Percentiles rank a stretch among this genome's conserved stretches.
These are phyloP conservation scores for Penicillium pancosmium DNA, from an alignment of 495 filamentous ascomycete species.

Conservation along the genomic window DNA sequence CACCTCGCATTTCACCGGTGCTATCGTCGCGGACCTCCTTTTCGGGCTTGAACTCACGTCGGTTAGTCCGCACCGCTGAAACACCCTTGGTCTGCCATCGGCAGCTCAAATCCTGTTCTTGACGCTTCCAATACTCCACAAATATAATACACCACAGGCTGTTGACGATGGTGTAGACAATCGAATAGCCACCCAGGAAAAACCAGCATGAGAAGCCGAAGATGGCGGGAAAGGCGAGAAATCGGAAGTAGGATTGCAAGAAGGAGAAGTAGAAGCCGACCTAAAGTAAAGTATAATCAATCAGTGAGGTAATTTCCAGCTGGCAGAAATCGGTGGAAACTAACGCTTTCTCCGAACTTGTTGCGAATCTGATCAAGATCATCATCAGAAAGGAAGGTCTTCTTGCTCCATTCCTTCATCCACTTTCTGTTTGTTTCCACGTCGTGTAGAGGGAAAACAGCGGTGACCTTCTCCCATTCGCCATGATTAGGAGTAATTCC, in stretches of 20 bases:
- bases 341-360: slow-evolving; percentile 83
- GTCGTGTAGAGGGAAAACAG: slow-evolving; percentile 88
- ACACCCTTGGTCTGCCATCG: slow-evolving; percentile 92
- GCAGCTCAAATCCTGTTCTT: slow-evolving; percentile 87
- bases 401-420: slow-evolving; percentile 85
- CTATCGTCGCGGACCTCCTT: slow-evolving; percentile 73
- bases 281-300: slow-evolving; percentile 27
- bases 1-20: slow-evolving; percentile 78
- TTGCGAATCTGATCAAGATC: slow-evolving; percentile 87
- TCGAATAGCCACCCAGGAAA: slow-evolving; percentile 80
- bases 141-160: slow-evolving; percentile 88
- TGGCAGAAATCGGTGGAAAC: too few relatives aligned
- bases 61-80: slow-evolving; percentile 74
- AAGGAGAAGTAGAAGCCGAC: slow-evolving; percentile 97
- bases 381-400: slow-evolving; percentile 73
- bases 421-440: slow-evolving; percentile 83
- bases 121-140: slow-evolving; percentile 95
- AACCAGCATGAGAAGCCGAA: slow-evolving; percentile 84
- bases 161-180: slow-evolving; percentile 79
- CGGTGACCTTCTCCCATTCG: slow-evolving; percentile 82
- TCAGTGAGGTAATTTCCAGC: too few relatives aligned
- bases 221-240: slow-evolving; percentile 79
- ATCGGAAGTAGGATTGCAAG: slow-evolving; percentile 87
- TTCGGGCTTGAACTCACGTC: slow-evolving; percentile 79
- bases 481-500: slow-evolving; percentile 83